Percentiles rank a stretch among this genome's conserved stretches.
phyloP scores from a whole-genome alignment of 169 alveolate species.

The Plasmodium relictum region DNA sequence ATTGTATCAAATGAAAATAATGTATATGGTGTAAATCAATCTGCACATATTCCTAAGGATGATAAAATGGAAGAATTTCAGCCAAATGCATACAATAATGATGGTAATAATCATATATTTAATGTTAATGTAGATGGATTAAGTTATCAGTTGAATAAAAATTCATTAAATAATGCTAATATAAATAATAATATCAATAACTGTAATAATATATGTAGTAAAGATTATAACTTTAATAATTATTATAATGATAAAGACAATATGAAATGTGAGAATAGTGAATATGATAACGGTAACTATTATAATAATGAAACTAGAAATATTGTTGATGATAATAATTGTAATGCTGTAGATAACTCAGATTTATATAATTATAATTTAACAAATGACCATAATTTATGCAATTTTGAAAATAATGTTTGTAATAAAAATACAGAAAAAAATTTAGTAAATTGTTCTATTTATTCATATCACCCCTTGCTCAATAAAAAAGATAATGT shows the following conservation, averaged over 20 bases:
- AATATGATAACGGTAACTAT: neutral
- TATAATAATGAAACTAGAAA: constrained; percentile 1
- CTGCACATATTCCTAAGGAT: neutral
- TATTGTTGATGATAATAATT: constrained; percentile 19
- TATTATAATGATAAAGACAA: neutral
- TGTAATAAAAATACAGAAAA: constrained; percentile 1
- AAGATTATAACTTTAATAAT: neutral
- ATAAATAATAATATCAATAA: neutral
- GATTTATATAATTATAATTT: constrained; percentile 6
- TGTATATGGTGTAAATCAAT: neutral
- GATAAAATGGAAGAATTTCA: neutral
- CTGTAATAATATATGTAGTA: neutral
- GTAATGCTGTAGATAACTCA: neutral
- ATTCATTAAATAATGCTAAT: neutral
- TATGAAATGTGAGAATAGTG: neutral
- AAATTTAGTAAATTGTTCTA: constrained; percentile 17
- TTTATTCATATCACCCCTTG: constrained; percentile 31
- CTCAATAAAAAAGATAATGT: neutral
- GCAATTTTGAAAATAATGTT: constrained; percentile 7
- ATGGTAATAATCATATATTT: neutral
- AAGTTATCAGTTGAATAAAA: neutral
- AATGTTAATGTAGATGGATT: neutral
- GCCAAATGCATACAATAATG: neutral
- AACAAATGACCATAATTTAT: neutral
- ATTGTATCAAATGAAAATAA: neutral